phyloP scores from a whole-genome alignment of 768 basidiomycete species.

The Daedalea quercina region DNA sequence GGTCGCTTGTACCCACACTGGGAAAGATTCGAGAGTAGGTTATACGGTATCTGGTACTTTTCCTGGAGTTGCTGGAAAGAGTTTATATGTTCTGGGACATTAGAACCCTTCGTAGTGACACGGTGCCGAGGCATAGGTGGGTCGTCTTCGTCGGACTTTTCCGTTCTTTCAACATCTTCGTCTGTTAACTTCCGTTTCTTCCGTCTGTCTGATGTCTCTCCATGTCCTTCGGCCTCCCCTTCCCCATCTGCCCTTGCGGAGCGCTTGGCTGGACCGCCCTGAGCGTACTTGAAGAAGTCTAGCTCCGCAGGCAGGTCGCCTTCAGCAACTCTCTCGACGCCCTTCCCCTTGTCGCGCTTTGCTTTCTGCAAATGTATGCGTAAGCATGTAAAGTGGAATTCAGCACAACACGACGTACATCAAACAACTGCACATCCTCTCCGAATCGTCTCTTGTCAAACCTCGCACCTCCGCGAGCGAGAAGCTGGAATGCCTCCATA shows the following conservation, averaged over 20 bases:
- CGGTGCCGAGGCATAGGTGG: slow-evolving; percentile 43
- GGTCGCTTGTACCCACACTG: slow-evolving; percentile 57
- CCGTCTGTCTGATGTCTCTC: slow-evolving; percentile 4
- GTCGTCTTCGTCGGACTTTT: slow-evolving; percentile 17
- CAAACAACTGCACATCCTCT: slow-evolving; percentile 65
- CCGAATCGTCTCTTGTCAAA: slow-evolving; percentile 78
- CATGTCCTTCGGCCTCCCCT: slow-evolving; percentile 5
- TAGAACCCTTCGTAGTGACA: slow-evolving; percentile 67
- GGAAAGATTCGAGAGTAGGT: slow-evolving; percentile 57
- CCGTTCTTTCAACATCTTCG: slow-evolving; percentile 13
- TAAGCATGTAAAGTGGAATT: not conserved
- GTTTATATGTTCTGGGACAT: slow-evolving; percentile 54
- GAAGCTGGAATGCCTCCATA: slow-evolving; percentile 86
- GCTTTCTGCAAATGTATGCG: slow-evolving; percentile 17
- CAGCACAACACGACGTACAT: slow-evolving; percentile 30
- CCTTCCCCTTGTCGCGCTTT: slow-evolving; percentile 18
- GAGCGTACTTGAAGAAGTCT: slow-evolving; percentile 89
- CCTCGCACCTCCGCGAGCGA: slow-evolving; percentile 77
- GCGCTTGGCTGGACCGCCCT: slow-evolving; percentile 47
- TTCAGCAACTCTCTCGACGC: slow-evolving; percentile 21
- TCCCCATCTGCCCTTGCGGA: slow-evolving; percentile 24
- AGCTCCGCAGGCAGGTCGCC: slow-evolving; percentile 66
- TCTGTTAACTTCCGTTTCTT: slow-evolving; percentile 24
- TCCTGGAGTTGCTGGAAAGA: slow-evolving; percentile 54
- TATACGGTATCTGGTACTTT: slow-evolving; percentile 51